Conservation (phyloP, 305 asterid species). For the Coffea humblotiana region DNA sequence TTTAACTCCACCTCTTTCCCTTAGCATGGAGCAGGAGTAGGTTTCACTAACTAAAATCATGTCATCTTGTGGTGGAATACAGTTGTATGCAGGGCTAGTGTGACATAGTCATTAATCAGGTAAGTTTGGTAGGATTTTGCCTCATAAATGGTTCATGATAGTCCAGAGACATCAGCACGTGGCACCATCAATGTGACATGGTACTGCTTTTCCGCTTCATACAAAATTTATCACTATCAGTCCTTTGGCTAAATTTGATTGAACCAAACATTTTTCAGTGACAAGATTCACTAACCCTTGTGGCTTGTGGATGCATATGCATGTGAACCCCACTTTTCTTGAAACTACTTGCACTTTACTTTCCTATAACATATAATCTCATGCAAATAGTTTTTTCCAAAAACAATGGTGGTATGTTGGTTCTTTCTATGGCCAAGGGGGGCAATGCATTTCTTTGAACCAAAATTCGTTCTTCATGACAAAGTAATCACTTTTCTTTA, state of each 20-base stretch:
- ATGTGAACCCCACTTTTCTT: constrained; percentile 6
- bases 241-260: background rate
- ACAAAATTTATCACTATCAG: background rate
- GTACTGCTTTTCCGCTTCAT: constrained; percentile 15
- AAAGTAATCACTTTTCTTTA: constrained; percentile 58
- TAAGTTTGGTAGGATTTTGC: background rate
- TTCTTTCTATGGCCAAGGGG: constrained; percentile 7
- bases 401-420: background rate
- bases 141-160: background rate
- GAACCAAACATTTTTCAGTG: constrained; percentile 9
- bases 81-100: background rate
- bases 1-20: too few relatives aligned
- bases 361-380: background rate
- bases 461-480: constrained; percentile 43
- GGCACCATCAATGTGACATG: constrained; percentile 12
- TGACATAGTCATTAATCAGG: background rate
- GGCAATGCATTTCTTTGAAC: constrained; percentile 1
- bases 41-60: too few relatives aligned
- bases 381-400: constrained; percentile 12
- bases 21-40: too few relatives aligned
- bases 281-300: constrained; percentile 24
- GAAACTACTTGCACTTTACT: background rate
- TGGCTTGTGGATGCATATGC: constrained; percentile 25
- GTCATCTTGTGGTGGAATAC: background rate
- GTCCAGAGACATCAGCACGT: constrained; percentile 8